A percentile compares a stretch with the other conserved stretches of the same genome.
phyloP scores from a whole-genome alignment of 257 asterid species.

The Solanum pinnatisectum region DNA sequence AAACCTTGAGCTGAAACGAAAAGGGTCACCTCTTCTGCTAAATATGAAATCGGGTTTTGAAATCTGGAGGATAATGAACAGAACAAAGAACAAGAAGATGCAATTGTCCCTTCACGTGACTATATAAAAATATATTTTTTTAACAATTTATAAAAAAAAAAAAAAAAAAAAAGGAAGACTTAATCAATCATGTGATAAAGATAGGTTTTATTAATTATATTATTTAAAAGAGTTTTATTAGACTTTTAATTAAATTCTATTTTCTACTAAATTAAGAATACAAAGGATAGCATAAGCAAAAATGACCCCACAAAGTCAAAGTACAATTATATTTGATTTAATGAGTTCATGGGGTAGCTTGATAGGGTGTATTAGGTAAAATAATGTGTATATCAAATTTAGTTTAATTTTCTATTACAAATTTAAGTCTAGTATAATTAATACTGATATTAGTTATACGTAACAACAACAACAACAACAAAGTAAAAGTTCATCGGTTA shows the following conservation, averaged over 20 bases:
- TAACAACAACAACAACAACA: too few species aligned
- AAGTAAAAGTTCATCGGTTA: background rate
- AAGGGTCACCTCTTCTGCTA: background rate
- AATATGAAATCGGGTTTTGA: background rate
- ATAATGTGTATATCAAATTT: background rate
- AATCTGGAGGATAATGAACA: background rate
- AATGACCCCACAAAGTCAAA: background rate
- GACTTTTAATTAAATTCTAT: background rate
- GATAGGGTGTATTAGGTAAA: background rate
- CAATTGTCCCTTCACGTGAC: background rate
- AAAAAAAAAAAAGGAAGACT: too few species aligned
- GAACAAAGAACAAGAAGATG: background rate
- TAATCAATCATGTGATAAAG: background rate
- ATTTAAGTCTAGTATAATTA: background rate
- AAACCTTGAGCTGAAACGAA: background rate
- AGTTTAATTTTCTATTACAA: background rate
- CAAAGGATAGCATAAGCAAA: background rate
- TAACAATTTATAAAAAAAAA: background rate
- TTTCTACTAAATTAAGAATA: background rate
- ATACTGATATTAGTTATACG: too few species aligned
- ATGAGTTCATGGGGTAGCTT: background rate
- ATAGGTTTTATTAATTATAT: background rate
- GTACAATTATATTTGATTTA: background rate
- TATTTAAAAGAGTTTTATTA: background rate
- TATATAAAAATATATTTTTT: background rate